Base-by-base conservation (phyloP, 148 eudicot species). In the Chenopodium suecicum region DNA sequence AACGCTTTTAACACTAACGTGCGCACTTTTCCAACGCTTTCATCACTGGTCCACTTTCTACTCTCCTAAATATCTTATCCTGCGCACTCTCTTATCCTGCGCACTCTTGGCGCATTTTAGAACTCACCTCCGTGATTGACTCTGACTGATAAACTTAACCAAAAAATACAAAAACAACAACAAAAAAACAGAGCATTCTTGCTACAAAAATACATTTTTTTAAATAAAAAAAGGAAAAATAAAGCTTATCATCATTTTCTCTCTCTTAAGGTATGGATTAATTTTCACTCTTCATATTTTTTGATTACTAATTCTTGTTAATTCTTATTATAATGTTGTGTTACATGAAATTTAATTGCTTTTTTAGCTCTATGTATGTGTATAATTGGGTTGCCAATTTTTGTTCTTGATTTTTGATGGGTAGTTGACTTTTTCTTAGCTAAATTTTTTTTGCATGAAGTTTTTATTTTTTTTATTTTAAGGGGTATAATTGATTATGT, bases 351-450 rank as follows among this genome's bases (percentile, higher is more conserved):
- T 4, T 46, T 73, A 23, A 14, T 73, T 46, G 4, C 17, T 25
- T 46, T 14, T 37, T 4, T 67, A 68, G 68, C 66, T 66, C 34
- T 50, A 10, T 67, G 50, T 32, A 78, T 66, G 3, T 67, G 64
- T 34, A 78, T 73, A 34, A 8, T 80, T 76, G 41, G 62, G 27
- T 25, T 47, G 74, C 29, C 19, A 47, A 48, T 71, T 84, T 32
- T 70, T 23, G 73, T 31, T 76, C 60, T 54, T 80, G 44, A 71
- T n/a, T 76, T 76, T 80, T 76, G 77, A 68, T 80, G 83, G 83
- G 80, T 19, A 76, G 60, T 79, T 83, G 75, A 79, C 64, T 44
- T 81, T 81, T 64, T 32, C 25, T 70, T 34, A 34, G 54, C 1
- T 6, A 54, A 12, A 79, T 4, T 67, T 67, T 22, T 50, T 47